Conservation (phyloP, 371 early-diverging fungal species). For the Zychaea mexicana region DNA sequence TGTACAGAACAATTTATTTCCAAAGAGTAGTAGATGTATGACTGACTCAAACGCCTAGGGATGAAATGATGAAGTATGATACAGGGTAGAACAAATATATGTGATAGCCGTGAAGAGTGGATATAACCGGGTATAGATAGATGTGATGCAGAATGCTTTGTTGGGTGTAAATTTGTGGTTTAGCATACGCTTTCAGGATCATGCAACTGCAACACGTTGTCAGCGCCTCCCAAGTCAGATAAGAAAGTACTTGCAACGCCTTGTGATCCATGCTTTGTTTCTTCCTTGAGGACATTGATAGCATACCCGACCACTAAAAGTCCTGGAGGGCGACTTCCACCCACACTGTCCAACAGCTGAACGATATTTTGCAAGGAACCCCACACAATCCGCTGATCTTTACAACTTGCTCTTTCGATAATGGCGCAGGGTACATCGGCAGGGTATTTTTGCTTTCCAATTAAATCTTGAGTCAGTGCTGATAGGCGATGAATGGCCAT, state of each 20-base stretch:
- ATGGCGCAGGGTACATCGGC: constrained; percentile 70
- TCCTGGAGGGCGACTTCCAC: constrained; percentile 76
- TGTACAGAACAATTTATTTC: no score
- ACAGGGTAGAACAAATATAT: no score
- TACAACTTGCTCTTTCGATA: constrained; percentile 75
- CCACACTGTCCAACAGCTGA: constrained; percentile 64
- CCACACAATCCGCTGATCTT: constrained; percentile 69
- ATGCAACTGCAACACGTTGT: constrained; percentile 36
- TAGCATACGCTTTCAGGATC: constrained; percentile 50
- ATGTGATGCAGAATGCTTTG: no score
- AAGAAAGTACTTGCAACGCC: constrained; percentile 37
- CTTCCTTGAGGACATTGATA: constrained; percentile 48
- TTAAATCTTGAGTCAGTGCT: constrained; percentile 60
- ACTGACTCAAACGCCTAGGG: no score
- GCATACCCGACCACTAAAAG: constrained; percentile 69
- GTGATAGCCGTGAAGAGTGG: no score
- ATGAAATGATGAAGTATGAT: no score
- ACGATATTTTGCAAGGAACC: constrained; percentile 62
- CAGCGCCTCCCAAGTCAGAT: background rate
- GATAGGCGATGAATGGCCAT: constrained; percentile 84
- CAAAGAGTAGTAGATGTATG: no score
- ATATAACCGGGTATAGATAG: no score
- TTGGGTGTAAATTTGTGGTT: no score
- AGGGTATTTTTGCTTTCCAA: constrained; percentile 57
- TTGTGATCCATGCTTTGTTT: constrained; percentile 23